Conservation (phyloP, 176 grass and related monocot species). For the Tillandsia leiboldiana region DNA sequence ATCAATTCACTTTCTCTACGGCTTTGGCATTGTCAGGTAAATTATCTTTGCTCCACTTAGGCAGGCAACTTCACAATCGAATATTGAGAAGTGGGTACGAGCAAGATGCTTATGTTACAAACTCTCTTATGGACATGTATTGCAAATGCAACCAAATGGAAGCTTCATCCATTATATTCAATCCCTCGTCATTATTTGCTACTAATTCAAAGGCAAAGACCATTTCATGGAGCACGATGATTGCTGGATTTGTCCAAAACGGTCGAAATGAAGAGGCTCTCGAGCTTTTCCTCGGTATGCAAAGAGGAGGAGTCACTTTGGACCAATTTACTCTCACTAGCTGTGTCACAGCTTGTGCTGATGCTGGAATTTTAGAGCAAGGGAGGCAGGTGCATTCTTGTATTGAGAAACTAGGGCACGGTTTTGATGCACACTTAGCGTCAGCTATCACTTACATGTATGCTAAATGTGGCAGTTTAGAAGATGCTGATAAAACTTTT, state of each 20-base stretch:
- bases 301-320: slow-evolving; percentile 16
- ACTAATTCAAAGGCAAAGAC: slow-evolving; percentile 9
- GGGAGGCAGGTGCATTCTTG: slow-evolving; percentile 33
- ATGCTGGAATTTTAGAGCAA: slow-evolving; percentile 49
- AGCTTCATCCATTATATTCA: slow-evolving; percentile 30
- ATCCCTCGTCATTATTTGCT: slow-evolving; percentile 10
- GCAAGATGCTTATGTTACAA: slow-evolving; percentile 27
- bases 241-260: slow-evolving; percentile 49
- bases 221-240: slow-evolving; percentile 44
- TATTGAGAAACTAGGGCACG: slow-evolving; percentile 32
- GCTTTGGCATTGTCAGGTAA: slow-evolving; percentile 36
- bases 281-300: slow-evolving; percentile 33
- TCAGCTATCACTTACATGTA: slow-evolving; percentile 44
- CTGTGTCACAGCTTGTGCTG: slow-evolving; percentile 39
- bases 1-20: slow-evolving; percentile 47
- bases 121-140: slow-evolving; percentile 73
- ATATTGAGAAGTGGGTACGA: slow-evolving; percentile 29
- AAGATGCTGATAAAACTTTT: slow-evolving; percentile 30
- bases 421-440: slow-evolving; percentile 26
- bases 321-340: slow-evolving; percentile 52
- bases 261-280: slow-evolving; percentile 49
- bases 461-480: slow-evolving; percentile 42
- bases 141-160: slow-evolving; percentile 44
- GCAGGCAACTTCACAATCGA: slow-evolving; percentile 42
- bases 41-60: slow-evolving; percentile 35